A percentile compares a stretch with the other conserved stretches of the same genome.
Conservation (phyloP, 2,329 filamentous ascomycete genomes). For the Graphium sp. region DNA sequence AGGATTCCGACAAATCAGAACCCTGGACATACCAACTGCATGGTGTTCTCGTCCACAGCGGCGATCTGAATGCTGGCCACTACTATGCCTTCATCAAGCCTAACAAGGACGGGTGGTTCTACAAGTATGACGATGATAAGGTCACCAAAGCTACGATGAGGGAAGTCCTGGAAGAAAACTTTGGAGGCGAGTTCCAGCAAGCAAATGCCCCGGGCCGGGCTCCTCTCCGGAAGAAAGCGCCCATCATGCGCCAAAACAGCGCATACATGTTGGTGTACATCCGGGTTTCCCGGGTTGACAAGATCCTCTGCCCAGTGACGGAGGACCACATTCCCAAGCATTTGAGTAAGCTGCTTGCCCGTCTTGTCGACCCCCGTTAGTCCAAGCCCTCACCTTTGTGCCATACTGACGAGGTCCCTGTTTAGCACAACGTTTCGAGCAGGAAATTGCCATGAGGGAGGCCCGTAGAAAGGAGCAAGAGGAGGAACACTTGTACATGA, state of each 20-base stretch:
- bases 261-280: slow-evolving; percentile 99
- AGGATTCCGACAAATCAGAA: slow-evolving; percentile 74
- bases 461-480: slow-evolving; percentile 74
- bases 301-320: slow-evolving; percentile 62
- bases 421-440: slow-evolving; percentile 54
- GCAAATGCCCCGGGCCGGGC: slow-evolving; percentile 28
- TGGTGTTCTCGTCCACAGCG: slow-evolving; percentile 89
- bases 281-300: slow-evolving; percentile 68
- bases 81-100: slow-evolving; percentile 98
- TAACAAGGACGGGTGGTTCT: slow-evolving; percentile 83
- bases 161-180: slow-evolving; percentile 93
- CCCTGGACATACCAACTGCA: slow-evolving; percentile 86
- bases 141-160: slow-evolving; percentile 86
- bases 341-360: slow-evolving; percentile 44
- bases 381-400: too few relatives aligned
- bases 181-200: slow-evolving; percentile 65
- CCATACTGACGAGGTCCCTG: slow-evolving; percentile 6
- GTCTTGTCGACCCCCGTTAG: too few relatives aligned
- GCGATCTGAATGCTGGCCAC: slow-evolving; percentile 90
- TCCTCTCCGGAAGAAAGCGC: slow-evolving; percentile 34
- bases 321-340: slow-evolving; percentile 67
- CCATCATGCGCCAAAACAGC: slow-evolving; percentile 54
- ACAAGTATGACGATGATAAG: slow-evolving; percentile 92
- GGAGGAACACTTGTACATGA: slow-evolving; percentile 86
- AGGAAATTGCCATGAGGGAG: slow-evolving; percentile 64